Evolutionary conservation across 257 asterid genomes (phyloP), one percentile per base, ranked within the genome.

Genomic region (Vinca minor): DNA sequence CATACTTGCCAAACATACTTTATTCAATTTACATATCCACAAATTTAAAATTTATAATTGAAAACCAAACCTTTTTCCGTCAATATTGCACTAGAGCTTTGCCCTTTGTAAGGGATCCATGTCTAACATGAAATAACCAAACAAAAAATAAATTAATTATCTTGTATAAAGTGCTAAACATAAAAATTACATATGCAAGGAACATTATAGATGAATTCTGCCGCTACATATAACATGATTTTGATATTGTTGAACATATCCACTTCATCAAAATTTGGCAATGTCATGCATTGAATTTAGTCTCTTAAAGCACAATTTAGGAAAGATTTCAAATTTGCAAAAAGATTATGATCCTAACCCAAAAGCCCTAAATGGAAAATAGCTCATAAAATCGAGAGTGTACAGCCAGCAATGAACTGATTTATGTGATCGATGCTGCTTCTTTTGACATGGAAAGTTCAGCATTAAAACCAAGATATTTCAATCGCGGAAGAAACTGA

Each of bases 41-140:
- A 25, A 10, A 25, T 26, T 2, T 38, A 48, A 60, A 34, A 13
- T 29, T 4, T 9, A 10, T 20, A 46, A 23, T 11, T 8, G 29
- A 64, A 45, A 45, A 49, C 73, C 79, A 50, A 71, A 93, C 99
- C 99, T 85, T 79, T 87, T 75, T 89, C 96, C 15, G 97, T 80
- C 73, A 89, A 78, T 80, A 84, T 82, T 20, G 95, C 80, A 75
- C 76, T 83, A 28, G 96, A 87, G 71, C 76, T 81, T 68, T 85
- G 96, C 53, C 97, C 99, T 84, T 93, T 88, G 84, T 89, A 93
- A 17, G 99, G 99, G 67, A 86, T 85, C 99, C 99, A 93, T 36
- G 99, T 89, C 99, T 93, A 71, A 50, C 75, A 61, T 21, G 41
- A 64, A 57, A 75, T 42, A 9, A 66, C 61, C 56, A 66, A 59